phyloP scores from a whole-genome alignment of 176 grass and related monocot species.

The Aegilops longissima region DNA sequence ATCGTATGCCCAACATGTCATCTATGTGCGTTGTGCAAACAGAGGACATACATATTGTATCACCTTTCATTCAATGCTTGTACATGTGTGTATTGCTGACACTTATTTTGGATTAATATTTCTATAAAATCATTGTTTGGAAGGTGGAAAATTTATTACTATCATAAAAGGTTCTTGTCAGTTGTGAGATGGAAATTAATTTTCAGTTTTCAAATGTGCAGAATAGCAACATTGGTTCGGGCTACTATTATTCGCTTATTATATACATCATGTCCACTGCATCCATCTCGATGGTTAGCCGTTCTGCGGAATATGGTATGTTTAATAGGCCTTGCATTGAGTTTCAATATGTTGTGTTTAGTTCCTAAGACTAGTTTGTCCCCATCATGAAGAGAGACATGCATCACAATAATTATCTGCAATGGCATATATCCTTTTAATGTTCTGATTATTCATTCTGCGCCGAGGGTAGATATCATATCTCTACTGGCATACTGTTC shows the following conservation, averaged over 20 bases:
- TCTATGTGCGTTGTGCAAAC: not conserved
- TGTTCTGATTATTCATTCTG: not conserved
- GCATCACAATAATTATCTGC: not conserved
- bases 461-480: not conserved
- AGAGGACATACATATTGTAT: not conserved
- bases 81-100: not conserved
- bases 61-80: not conserved
- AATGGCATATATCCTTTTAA: not conserved
- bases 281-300: conserved; percentile 84
- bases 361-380: not conserved
- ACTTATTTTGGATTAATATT: conserved; percentile 17
- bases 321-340: conserved; percentile 5
- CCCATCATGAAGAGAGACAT: not conserved
- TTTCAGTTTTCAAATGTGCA: conserved; percentile 34
- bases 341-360: not conserved
- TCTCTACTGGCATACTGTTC: not conserved
- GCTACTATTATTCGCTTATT: conserved; percentile 88
- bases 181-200: not conserved
- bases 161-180: conserved; percentile 9
- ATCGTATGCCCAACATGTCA: not conserved
- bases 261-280: conserved; percentile 76
- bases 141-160: not conserved
- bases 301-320: conserved; percentile 79
- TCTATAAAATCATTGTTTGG: not conserved
- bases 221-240: conserved; percentile 87